Percentiles rank a stretch among this genome's conserved stretches.
Evolutionary conservation across 306 rosid species (phyloP).

Genomic region (Gleditsia sinensis): DNA sequence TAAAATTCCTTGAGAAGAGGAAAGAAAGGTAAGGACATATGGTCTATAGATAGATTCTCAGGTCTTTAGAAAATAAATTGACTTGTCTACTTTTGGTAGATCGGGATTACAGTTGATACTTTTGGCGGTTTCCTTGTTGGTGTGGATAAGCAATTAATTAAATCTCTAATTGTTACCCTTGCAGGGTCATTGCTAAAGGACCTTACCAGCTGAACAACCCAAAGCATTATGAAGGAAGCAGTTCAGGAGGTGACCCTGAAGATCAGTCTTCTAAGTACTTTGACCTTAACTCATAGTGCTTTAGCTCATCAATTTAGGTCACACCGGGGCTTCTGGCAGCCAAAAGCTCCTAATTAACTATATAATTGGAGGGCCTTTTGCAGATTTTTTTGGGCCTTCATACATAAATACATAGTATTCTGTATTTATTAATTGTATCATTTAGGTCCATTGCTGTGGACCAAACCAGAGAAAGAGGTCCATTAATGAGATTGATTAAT

Average conservation of each 20-base stretch:
- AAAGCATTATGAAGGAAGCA: constrained; percentile 42
- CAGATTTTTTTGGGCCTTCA: constrained; percentile 38
- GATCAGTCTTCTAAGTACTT: constrained; percentile 50
- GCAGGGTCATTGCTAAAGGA: constrained; percentile 67
- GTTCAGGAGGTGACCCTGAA: constrained; percentile 46
- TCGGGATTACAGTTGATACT: neutral
- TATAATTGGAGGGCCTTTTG: constrained; percentile 31
- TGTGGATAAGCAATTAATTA: neutral
- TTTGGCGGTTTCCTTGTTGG: neutral
- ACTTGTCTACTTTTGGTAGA: neutral
- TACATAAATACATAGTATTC: neutral
- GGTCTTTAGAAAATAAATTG: neutral
- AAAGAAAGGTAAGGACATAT: constrained; percentile 75
- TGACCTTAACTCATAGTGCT: constrained; percentile 61
- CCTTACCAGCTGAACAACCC: constrained; percentile 67
- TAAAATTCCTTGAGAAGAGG: constrained; percentile 87
- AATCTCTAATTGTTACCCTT: neutral
- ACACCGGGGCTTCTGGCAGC: constrained; percentile 28
- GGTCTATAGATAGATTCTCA: neutral
- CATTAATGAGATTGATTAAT: constrained; percentile 13
- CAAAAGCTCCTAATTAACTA: constrained; percentile 33
- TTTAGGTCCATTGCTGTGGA: constrained; percentile 32
- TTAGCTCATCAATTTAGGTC: constrained; percentile 37
- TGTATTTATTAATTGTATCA: constrained; percentile 30
- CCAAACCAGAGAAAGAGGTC: constrained; percentile 28